A percentile compares a stretch with the other conserved stretches of the same genome.
Conservation (phyloP, 495 filamentous ascomycete species). For the Penicillium cataractarum region DNA sequence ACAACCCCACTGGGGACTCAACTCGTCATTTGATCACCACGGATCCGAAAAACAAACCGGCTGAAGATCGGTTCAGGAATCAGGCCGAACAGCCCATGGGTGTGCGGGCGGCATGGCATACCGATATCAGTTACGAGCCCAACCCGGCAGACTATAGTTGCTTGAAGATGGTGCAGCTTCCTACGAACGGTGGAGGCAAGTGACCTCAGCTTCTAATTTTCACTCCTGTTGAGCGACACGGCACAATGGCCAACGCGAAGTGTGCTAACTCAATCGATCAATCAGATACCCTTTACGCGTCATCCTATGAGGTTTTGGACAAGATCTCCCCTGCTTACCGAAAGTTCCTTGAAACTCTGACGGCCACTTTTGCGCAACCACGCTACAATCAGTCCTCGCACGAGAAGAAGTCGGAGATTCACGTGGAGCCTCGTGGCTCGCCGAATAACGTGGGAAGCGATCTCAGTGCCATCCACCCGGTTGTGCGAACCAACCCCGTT, state of each 20-base stretch:
- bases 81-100: neutral
- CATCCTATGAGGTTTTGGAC: conserved; percentile 56
- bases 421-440: conserved; percentile 54
- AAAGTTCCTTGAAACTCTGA: conserved; percentile 65
- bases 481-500: conserved; percentile 72
- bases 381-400: conserved; percentile 55
- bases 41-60: conserved; percentile 5
- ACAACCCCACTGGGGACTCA: neutral
- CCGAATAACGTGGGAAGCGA: conserved; percentile 65
- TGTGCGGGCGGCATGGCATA: conserved; percentile 52
- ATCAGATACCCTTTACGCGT: conserved; percentile 51
- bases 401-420: conserved; percentile 52
- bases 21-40: neutral
- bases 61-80: neutral
- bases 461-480: conserved; percentile 65
- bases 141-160: conserved; percentile 65
- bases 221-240: neutral
- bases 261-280: too few relatives aligned
- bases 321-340: conserved; percentile 63
- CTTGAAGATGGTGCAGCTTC: conserved; percentile 59
- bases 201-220: neutral
- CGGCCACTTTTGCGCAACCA: conserved; percentile 58
- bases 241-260: too few relatives aligned
- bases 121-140: conserved; percentile 68
- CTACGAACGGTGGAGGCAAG: conserved; percentile 61